Evolutionary conservation across 2,329 filamentous ascomycete species (phyloP), one percentile per base, ranked within the genome.

Genomic region (Magnaporthiopsis poae): DNA sequence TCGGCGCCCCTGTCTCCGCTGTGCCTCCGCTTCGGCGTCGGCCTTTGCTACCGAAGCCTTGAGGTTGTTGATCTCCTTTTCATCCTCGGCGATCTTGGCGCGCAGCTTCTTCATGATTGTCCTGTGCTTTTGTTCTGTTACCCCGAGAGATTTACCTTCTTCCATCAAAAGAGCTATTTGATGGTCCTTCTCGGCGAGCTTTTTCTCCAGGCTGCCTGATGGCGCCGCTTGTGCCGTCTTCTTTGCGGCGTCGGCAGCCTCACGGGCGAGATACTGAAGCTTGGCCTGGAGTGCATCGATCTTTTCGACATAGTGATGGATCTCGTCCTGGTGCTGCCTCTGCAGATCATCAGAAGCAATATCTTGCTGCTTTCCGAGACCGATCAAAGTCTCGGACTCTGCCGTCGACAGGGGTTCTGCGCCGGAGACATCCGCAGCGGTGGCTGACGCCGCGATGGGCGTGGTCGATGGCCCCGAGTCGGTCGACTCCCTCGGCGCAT

Each of bases 221-320:
- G 84, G 79, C 0, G 89, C 86, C 31, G 82, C 79, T n/a, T 83
- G 79, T 2, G 86, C 87, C 8, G 87, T 84, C 70, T 87, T 86
- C 73, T 88, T 89, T 1, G 95, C 91, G 0, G 88, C 82, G 39
- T 93, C 89, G 0, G 90, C 86, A 15, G 90, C 88, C 73, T 93
- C 90, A 68, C 89, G 89, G 2, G 93, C 88, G 15, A 99, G 80
- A 73, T 96, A 97, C 70, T 93, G 89, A 35, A 99, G 80, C 74
- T 99, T 98, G 8, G 92, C 87, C 75, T 98, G 91, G 1, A 99
- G 79, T 4, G 93, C 90, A 79, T 99, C 95, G 66, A 97, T 95
- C 52, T 90, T 88, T 77, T 99, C 95, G 8, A 94, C 84, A 69
- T 96, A 91, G 63, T 84, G 84, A 72, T 95, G 88, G 60, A 92